Base-by-base conservation (phyloP, 257 asterid genomes). In the Primulina huaijiensis region DNA sequence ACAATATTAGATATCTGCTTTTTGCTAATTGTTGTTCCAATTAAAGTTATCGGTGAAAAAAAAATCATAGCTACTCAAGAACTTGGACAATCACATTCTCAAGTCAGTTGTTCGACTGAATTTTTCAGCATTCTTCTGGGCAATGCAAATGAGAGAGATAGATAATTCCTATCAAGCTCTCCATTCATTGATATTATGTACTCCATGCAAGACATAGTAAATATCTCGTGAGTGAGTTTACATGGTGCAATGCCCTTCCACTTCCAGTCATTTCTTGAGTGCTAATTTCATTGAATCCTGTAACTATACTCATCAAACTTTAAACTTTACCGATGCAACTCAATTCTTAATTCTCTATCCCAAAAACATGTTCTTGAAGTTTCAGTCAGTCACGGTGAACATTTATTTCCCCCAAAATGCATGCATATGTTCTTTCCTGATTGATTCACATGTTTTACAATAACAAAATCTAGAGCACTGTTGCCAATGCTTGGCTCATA, bases 101-200 rank as follows among this genome's bases (percentile, higher is more conserved):
- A 68, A 53, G 27, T 14, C 8, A 33, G 55, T 11, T 17, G 65
- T 4, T 20, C 30, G 29, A 43, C 27, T 35, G 17, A 57, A 10
- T n/a, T 68, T 65, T 65, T 53, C 40, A 71, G 29, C 56, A 52
- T 19, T 34, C 29, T 60, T 20, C 60, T 46, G 30, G 19, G 53
- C 17, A 12, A 20, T 20, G 62, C 21, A 37, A 43, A 67, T 35
- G 25, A 23, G 60, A 66, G 35, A 55, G 19, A 29, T 21, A 4
- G 2, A 37, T 14, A 14, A 67, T 52, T 33, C 9, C 52, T 1
- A 62, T 34, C 9, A 62, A 74, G 34, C 56, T 50, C 25, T 23
- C n/a, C 16, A 30, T 60, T 27, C 27, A 38, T 30, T 30, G 11
- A 27, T 27, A 25, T 31, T 6, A 19, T 50, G 34, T 11, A 20